A percentile compares a stretch with the other conserved stretches of the same genome.
Evolutionary conservation across 192 early-diverging fungal species (phyloP).

Genomic region (Entophlyctis luteolus): DNA sequence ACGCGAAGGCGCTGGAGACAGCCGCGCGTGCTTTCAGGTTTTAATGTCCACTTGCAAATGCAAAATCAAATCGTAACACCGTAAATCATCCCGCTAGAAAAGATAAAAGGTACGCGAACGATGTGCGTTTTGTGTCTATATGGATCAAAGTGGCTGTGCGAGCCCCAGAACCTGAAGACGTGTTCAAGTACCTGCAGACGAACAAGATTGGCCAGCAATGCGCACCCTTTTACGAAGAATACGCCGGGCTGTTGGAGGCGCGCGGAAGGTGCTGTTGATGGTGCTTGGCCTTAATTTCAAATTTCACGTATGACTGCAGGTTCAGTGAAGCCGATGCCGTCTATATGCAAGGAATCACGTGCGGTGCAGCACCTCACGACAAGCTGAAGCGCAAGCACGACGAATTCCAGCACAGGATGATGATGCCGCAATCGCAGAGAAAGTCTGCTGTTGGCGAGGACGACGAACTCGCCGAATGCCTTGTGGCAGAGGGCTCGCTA

Average conservation of each 20-base stretch:
- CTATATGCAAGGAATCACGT: constrained; percentile 60
- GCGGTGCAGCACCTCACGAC: constrained; percentile 67
- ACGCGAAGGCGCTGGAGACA: constrained; percentile 19
- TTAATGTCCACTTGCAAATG: not conserved
- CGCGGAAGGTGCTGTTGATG: constrained; percentile 25
- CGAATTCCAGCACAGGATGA: constrained; percentile 55
- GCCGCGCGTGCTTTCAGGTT: constrained; percentile 32
- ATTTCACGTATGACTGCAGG: constrained; percentile 33
- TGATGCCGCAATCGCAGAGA: constrained; percentile 16
- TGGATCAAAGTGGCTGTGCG: constrained; percentile 60
- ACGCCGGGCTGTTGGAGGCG: constrained; percentile 59
- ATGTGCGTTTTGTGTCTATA: constrained; percentile 49
- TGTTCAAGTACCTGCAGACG: constrained; percentile 70
- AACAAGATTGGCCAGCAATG: constrained; percentile 68
- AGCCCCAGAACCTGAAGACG: constrained; percentile 51
- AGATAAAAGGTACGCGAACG: constrained; percentile 42
- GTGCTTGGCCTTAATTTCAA: not conserved
- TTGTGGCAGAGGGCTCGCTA: not conserved
- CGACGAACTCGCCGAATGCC: not conserved
- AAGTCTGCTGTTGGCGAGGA: not conserved
- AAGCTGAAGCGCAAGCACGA: constrained; percentile 54
- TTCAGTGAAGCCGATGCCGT: constrained; percentile 61
- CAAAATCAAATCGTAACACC: not conserved
- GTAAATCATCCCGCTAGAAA: not conserved
- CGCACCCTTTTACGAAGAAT: constrained; percentile 74